phyloP scores from a whole-genome alignment of 1,139 yeast species.

The Candida sanyaensis region DNA sequence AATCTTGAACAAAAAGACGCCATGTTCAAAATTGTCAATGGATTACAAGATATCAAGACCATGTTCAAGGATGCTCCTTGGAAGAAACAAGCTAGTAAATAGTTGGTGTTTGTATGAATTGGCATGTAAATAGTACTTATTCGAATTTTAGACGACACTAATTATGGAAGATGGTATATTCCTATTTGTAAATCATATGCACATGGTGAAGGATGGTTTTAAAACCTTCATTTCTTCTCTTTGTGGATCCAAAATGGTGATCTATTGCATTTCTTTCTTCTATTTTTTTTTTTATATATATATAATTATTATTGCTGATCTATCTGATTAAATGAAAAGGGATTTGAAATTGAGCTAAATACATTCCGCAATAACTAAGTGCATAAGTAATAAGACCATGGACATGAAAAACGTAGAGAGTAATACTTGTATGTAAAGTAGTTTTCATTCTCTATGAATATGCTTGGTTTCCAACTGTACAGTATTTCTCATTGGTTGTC shows the following conservation, averaged over 20 bases:
- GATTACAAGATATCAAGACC: slow-evolving; percentile 24
- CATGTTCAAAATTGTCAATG: slow-evolving; percentile 31
- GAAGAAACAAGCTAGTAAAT: slow-evolving; percentile 16
- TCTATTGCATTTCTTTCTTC: no score
- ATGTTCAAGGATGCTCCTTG: slow-evolving; percentile 36
- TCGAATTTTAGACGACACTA: not conserved
- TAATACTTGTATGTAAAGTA: not conserved
- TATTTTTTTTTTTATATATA: no score
- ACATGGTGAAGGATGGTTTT: not conserved
- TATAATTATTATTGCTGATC: not conserved
- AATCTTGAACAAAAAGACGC: slow-evolving; percentile 27
- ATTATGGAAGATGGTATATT: not conserved
- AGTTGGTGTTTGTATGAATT: not conserved
- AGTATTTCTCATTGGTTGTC: no score
- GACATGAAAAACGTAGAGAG: no score
- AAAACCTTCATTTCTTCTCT: no score
- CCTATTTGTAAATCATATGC: not conserved
- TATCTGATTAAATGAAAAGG: not conserved
- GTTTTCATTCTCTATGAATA: not conserved
- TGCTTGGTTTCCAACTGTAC: no score
- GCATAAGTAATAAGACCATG: no score
- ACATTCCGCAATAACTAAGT: no score
- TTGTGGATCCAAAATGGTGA: no score
- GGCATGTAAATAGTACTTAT: not conserved
- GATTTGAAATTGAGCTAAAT: not conserved